phyloP scores from a whole-genome alignment of 2,329 filamentous ascomycete species.

The Golovinomyces cichoracearum region DNA sequence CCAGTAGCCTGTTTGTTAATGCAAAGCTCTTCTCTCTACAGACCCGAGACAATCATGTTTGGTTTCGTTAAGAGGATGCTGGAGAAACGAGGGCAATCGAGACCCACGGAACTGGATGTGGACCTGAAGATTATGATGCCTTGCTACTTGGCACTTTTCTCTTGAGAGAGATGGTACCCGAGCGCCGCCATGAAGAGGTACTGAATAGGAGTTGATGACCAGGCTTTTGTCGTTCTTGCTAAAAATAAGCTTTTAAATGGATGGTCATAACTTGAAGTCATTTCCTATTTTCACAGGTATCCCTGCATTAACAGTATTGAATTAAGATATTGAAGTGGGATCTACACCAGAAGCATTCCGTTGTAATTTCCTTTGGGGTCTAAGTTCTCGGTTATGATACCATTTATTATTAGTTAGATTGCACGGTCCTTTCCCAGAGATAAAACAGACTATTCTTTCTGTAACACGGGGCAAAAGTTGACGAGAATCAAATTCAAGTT shows the following conservation, averaged over 20 bases:
- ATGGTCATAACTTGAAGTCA: not conserved
- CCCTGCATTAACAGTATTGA: too few species aligned
- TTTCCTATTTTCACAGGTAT: not conserved
- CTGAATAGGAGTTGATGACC: not conserved
- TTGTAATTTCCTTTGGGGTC: too few species aligned
- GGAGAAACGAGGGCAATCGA: too few species aligned
- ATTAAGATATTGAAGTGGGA: too few species aligned
- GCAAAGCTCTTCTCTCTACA: too few species aligned
- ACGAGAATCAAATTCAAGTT: not conserved
- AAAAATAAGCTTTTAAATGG: not conserved
- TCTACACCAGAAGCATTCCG: too few species aligned
- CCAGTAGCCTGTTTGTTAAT: too few species aligned
- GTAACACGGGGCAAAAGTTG: not conserved
- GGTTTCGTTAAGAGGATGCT: too few species aligned
- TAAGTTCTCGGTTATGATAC: too few species aligned
- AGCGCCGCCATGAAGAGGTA: not conserved
- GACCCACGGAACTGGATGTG: too few species aligned
- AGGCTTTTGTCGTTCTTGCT: not conserved
- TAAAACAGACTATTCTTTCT: not conserved
- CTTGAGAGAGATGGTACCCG: not conserved
- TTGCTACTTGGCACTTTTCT: not conserved
- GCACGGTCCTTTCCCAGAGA: not conserved
- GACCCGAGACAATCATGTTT: too few species aligned
- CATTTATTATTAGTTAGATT: not conserved
- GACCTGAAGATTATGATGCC: not conserved